Base-by-base conservation (phyloP, 352 stramenopile genomes). In the Globisporangium spinosum region DNA sequence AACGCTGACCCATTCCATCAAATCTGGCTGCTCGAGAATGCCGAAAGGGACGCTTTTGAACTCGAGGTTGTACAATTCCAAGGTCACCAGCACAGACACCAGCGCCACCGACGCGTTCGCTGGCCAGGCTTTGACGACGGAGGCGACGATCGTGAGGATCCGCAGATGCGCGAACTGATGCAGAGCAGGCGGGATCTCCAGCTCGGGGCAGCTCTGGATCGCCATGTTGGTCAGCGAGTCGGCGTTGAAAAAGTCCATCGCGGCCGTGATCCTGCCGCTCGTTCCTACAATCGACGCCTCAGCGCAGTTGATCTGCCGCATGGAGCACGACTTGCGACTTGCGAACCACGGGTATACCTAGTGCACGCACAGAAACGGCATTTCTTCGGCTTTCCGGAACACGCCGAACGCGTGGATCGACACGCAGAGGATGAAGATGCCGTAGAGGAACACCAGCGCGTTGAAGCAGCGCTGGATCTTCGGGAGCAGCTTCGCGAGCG, bases 291-390 rank as follows among this genome's bases (percentile, higher is more conserved):
- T 67, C n/a, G 61, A 67, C 32, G 61, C 61, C 12, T 67, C 32
- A 20, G 32, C 22, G 49, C 61, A 67, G 49, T 67, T 58, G 61
- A 67, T 67, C 8, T 55, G 49, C 3, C 61, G 22, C 61, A 67
- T 67, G 2, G 49, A 67, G 32, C 61, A 67, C 32, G 61, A 60
- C 61, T 35, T 53, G 49, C 61, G 61, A 20, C 27, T 53, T 32
- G 61, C 49, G 34, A 67, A 59, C 61, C 61, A 67, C 61, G 61
- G 61, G 17, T 67, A 67, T 49, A 60, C 61, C 13, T 67, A 32
- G 22, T 58, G 61, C 13, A 67, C 35, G 32, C 61, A 67, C 32
- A 53, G 47, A 34, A 60, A 59, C 2, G 61, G 29, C 0, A 49
- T 53, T 13, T 38, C 29, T 20, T 67, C 47, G 6, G 22, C 29